These are phyloP conservation scores for Ganoderma meredithae DNA, from an alignment of 1,284 basidiomycete genomes.

Conservation along the genomic window DNA sequence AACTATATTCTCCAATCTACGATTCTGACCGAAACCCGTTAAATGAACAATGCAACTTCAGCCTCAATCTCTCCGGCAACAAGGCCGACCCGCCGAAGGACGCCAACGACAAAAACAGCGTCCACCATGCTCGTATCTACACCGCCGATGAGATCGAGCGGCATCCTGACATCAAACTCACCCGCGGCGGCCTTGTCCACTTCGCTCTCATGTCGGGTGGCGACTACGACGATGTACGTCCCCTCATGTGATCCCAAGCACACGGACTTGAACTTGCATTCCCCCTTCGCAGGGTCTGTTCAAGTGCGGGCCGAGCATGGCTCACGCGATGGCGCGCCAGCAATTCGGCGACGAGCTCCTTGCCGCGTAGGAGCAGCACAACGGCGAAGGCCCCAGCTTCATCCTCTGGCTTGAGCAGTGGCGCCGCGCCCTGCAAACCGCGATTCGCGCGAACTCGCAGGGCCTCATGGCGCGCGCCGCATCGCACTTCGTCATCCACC, in stretches of 20 bases:
- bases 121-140: slow-evolving; percentile 53
- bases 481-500: slow-evolving; percentile 49
- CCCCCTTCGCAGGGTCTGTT: slow-evolving; percentile 43
- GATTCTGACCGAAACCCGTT: slow-evolving; percentile 3
- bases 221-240: slow-evolving; percentile 63
- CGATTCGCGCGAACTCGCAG: slow-evolving; percentile 55
- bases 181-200: slow-evolving; percentile 63
- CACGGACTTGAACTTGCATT: background rate
- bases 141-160: slow-evolving; percentile 45
- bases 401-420: slow-evolving; percentile 46
- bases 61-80: slow-evolving; percentile 53
- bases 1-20: background rate
- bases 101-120: slow-evolving; percentile 47
- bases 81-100: slow-evolving; percentile 47
- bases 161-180: slow-evolving; percentile 49
- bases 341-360: slow-evolving; percentile 57
- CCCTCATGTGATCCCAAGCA: slow-evolving; percentile 1
- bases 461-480: slow-evolving; percentile 48
- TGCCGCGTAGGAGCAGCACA: slow-evolving; percentile 40
- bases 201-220: slow-evolving; percentile 71
- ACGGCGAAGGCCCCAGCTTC: slow-evolving; percentile 34
- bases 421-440: slow-evolving; percentile 51
- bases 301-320: slow-evolving; percentile 45
- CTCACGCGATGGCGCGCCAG: slow-evolving; percentile 48
- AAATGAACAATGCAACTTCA: slow-evolving; percentile 46